Percentiles rank a stretch among this genome's conserved stretches.
Evolutionary conservation across 345 rosid species (phyloP).

Genomic region (Pistacia integerrima): DNA sequence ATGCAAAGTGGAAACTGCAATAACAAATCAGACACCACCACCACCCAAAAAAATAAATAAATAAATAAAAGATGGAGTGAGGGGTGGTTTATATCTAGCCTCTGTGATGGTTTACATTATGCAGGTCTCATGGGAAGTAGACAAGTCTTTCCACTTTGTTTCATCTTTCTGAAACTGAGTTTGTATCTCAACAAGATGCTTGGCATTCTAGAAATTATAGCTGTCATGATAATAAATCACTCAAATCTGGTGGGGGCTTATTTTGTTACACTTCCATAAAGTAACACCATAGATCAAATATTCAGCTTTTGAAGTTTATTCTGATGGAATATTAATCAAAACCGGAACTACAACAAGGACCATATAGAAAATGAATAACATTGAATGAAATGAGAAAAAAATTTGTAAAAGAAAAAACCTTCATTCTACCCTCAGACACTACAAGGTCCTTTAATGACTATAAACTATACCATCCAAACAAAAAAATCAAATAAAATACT

Average conservation of each 20-base stretch:
- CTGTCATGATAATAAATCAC: neutral
- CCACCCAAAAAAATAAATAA: neutral
- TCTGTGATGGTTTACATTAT: neutral
- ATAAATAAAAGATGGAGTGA: no score
- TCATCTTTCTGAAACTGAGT: neutral
- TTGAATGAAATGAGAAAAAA: neutral
- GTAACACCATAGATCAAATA: neutral
- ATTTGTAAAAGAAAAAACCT: neutral
- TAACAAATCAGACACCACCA: neutral
- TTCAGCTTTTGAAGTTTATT: neutral
- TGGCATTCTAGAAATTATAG: neutral
- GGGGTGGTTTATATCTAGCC: neutral
- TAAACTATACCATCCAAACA: neutral
- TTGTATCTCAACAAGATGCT: neutral
- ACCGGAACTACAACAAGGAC: neutral
- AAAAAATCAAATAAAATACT: neutral
- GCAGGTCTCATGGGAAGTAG: neutral
- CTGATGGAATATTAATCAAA: neutral
- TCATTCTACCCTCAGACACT: neutral
- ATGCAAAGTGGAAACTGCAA: neutral
- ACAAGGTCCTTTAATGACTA: neutral
- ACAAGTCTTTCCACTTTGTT: neutral
- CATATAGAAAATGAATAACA: neutral
- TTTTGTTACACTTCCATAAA: neutral
- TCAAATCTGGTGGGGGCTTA: neutral